Conservation (phyloP, 345 rosid species). For the Erucastrum elatum region DNA sequence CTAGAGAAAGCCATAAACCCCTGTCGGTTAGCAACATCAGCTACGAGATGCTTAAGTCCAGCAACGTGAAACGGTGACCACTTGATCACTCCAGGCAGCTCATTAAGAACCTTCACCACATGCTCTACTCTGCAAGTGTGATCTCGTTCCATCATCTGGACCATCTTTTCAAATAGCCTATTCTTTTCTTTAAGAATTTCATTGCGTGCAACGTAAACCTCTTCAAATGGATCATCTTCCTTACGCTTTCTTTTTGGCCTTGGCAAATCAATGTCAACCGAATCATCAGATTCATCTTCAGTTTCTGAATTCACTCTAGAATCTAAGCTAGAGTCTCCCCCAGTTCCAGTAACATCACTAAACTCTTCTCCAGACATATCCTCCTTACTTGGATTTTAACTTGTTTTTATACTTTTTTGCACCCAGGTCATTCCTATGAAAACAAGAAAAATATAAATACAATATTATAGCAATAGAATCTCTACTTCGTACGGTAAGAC, state of each 20-base stretch:
- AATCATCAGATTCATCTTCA: background rate
- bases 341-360: no score
- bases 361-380: no score
- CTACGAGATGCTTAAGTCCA: background rate
- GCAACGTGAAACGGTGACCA: background rate
- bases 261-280: background rate
- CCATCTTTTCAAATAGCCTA: background rate
- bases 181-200: background rate
- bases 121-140: background rate
- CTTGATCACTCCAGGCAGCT: background rate
- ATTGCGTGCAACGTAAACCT: background rate
- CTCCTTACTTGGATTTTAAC: no score
- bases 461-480: background rate
- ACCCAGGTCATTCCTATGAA: background rate
- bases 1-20: background rate
- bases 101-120: background rate
- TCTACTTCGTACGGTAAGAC: background rate
- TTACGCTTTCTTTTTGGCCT: background rate
- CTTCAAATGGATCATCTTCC: background rate
- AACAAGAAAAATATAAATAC: background rate
- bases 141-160: background rate
- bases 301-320: background rate
- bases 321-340: background rate
- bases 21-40: background rate
- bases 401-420: background rate